Evolutionary conservation across 1,284 basidiomycete species (phyloP).

Genomic region (Sporisorium scitamineum): DNA sequence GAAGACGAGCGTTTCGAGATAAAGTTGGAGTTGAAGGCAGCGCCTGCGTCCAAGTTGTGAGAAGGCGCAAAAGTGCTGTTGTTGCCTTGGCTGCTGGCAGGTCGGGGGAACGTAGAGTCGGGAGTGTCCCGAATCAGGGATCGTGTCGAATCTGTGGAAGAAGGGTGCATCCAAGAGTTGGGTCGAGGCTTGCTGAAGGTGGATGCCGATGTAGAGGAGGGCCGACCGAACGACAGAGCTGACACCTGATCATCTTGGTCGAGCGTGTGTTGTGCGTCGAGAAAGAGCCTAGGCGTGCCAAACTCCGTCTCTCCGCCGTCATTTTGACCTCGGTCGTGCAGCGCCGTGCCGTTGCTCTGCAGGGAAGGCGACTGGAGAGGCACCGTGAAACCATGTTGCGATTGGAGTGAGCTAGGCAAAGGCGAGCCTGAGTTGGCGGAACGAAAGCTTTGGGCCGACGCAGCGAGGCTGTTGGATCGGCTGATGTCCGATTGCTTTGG

Average conservation of each 20-base stretch:
- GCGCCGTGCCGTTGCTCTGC: conserved; percentile 6
- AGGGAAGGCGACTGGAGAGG: conserved; percentile 31
- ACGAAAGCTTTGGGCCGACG: conserved; percentile 39
- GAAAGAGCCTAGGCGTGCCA: conserved; percentile 42
- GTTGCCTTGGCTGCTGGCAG: conserved; percentile 43
- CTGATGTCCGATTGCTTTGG: conserved; percentile 22
- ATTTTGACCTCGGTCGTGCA: conserved; percentile 21
- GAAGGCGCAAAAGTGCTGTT: background rate
- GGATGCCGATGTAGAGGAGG: conserved; percentile 10
- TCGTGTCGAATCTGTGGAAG: conserved; percentile 16
- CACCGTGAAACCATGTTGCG: conserved; percentile 4
- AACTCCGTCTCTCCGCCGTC: conserved; percentile 32
- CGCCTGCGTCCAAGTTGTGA: conserved; percentile 5
- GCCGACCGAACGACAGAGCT: conserved; percentile 13
- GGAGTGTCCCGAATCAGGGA: conserved; percentile 4
- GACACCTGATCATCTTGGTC: conserved; percentile 13
- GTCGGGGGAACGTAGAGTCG: conserved; percentile 15
- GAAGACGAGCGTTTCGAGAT: conserved; percentile 23
- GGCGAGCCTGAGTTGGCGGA: conserved; percentile 43
- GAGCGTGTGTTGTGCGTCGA: conserved; percentile 44
- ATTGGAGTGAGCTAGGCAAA: conserved; percentile 10
- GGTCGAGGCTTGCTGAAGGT: conserved; percentile 24
- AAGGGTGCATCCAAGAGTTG: conserved; percentile 47
- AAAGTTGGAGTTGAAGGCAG: conserved; percentile 7
- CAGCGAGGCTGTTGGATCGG: conserved; percentile 50